Conservation (phyloP, 1,284 basidiomycete species). For the Tylopilus sp. region DNA sequence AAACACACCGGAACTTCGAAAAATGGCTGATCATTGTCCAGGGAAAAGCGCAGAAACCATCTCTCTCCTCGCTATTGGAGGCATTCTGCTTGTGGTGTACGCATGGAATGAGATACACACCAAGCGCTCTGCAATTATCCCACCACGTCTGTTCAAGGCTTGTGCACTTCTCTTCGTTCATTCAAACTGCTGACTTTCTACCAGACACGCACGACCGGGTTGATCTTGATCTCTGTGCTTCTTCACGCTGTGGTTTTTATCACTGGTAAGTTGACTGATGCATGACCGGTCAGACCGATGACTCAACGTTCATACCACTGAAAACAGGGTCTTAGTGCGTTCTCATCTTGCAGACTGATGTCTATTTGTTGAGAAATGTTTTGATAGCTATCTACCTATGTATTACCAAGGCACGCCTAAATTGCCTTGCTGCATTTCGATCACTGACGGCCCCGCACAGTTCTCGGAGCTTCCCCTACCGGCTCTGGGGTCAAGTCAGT, state of each 20-base stretch:
- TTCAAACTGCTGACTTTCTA: conserved; percentile 8
- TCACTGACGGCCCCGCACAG: conserved; percentile 35
- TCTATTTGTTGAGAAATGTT: conserved; percentile 12
- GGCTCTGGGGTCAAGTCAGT: conserved; percentile 51
- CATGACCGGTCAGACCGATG: neutral
- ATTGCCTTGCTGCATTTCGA: conserved; percentile 14
- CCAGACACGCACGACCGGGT: conserved; percentile 56
- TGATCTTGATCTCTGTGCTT: conserved; percentile 51
- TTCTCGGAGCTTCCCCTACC: conserved; percentile 57
- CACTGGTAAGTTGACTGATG: conserved; percentile 23
- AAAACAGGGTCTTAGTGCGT: conserved; percentile 40
- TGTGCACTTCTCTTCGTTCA: conserved; percentile 1
- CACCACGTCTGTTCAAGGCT: conserved; percentile 57
- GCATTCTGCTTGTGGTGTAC: conserved; percentile 50
- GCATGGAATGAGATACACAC: conserved; percentile 60
- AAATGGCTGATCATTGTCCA: conserved; percentile 21
- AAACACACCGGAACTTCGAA: neutral
- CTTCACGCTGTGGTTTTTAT: conserved; percentile 56
- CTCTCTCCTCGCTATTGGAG: conserved; percentile 60
- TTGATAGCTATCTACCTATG: conserved; percentile 42
- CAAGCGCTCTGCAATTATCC: conserved; percentile 63
- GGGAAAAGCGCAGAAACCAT: conserved; percentile 54
- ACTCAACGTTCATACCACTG: neutral
- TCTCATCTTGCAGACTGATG: neutral
- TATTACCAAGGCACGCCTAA: conserved; percentile 40